A percentile compares a stretch with the other conserved stretches of the same genome.
Evolutionary conservation across 805 yeast species (phyloP).

Genomic region (Candida railenensis): DNA sequence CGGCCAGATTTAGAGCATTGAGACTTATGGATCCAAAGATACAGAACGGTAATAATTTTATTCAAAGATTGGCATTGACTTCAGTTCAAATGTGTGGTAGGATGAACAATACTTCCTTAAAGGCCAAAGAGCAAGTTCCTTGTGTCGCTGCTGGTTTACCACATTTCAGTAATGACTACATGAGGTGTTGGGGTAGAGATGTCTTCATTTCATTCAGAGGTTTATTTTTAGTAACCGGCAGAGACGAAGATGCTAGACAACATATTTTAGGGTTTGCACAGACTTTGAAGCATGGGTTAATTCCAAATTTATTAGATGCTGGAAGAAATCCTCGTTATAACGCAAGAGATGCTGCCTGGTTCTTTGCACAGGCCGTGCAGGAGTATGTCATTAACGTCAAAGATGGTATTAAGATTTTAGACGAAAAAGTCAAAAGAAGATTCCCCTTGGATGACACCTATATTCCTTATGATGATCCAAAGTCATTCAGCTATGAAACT

Average conservation of each 20-base stretch:
- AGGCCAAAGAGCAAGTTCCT: slow-evolving; percentile 61
- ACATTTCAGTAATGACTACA: slow-evolving; percentile 83
- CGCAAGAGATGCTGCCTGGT: slow-evolving; percentile 98
- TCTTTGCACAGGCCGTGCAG: slow-evolving; percentile 84
- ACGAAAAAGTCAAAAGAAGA: slow-evolving; percentile 74
- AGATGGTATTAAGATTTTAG: slow-evolving; percentile 61
- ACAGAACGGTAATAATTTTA: slow-evolving; percentile 65
- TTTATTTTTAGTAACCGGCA: slow-evolving; percentile 69
- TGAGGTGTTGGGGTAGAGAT: slow-evolving; percentile 99
- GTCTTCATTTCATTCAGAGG: slow-evolving; percentile 89
- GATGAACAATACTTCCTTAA: slow-evolving; percentile 71
- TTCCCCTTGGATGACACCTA: slow-evolving; percentile 88
- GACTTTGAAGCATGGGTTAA: slow-evolving; percentile 91
- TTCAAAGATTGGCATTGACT: slow-evolving; percentile 75
- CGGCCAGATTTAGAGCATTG: slow-evolving; percentile 69
- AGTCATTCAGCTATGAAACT: slow-evolving; percentile 72
- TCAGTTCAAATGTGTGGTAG: slow-evolving; percentile 85
- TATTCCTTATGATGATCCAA: slow-evolving; percentile 63
- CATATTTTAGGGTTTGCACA: slow-evolving; percentile 88
- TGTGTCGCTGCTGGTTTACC: slow-evolving; percentile 96
- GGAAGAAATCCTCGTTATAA: slow-evolving; percentile 93
- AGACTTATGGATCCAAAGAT: slow-evolving; percentile 52
- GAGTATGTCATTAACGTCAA: slow-evolving; percentile 74
- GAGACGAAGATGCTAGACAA: slow-evolving; percentile 72
- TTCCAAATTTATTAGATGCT: slow-evolving; percentile 89